A percentile compares a stretch with the other conserved stretches of the same genome.
These are phyloP conservation scores for Aspergillus amoenus DNA, from an alignment of 2,329 filamentous ascomycete genomes.

Conservation along the genomic window DNA sequence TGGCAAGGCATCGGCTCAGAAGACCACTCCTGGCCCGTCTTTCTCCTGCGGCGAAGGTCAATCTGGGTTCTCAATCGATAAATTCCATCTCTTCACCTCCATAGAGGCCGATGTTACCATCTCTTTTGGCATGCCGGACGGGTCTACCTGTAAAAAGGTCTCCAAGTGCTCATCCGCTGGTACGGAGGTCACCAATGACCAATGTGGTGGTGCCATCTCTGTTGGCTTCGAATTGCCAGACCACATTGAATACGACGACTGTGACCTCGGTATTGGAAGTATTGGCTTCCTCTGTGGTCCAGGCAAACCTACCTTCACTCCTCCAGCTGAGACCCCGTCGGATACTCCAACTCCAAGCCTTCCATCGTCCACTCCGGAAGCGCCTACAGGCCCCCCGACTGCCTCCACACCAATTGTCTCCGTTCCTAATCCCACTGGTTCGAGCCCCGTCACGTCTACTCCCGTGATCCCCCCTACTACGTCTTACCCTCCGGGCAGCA, in stretches of 20 bases:
- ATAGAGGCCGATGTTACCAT: slow-evolving; percentile 80
- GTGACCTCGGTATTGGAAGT: slow-evolving; percentile 60
- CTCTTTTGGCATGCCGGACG: slow-evolving; percentile 82
- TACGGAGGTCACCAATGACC: slow-evolving; percentile 72
- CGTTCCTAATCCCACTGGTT: slow-evolving; percentile 9
- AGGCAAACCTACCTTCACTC: slow-evolving; percentile 16
- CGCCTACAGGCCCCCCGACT: slow-evolving; percentile 14
- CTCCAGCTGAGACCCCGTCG: slow-evolving; percentile 1
- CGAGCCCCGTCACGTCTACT: slow-evolving; percentile 23
- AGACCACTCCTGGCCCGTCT: slow-evolving; percentile 51
- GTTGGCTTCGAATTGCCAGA: slow-evolving; percentile 69
- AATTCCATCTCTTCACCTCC: slow-evolving; percentile 71
- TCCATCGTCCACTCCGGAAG: slow-evolving; percentile 3
- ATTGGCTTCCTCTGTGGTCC: slow-evolving; percentile 31
- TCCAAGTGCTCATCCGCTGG: slow-evolving; percentile 66
- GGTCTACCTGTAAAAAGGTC: slow-evolving; percentile 76
- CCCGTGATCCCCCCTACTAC: slow-evolving; percentile 9
- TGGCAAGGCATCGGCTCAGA: slow-evolving; percentile 20
- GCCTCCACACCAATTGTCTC: slow-evolving; percentile 17
- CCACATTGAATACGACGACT: slow-evolving; percentile 56
- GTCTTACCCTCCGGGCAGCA: slow-evolving; percentile 12
- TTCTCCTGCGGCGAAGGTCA: slow-evolving; percentile 57
- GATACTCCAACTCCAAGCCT: neutral
- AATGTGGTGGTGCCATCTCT: slow-evolving; percentile 87
- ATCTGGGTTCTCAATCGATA: slow-evolving; percentile 70